Evolutionary conservation across 257 asterid species (phyloP).

Genomic region (Nicotiana obtusifolia): DNA sequence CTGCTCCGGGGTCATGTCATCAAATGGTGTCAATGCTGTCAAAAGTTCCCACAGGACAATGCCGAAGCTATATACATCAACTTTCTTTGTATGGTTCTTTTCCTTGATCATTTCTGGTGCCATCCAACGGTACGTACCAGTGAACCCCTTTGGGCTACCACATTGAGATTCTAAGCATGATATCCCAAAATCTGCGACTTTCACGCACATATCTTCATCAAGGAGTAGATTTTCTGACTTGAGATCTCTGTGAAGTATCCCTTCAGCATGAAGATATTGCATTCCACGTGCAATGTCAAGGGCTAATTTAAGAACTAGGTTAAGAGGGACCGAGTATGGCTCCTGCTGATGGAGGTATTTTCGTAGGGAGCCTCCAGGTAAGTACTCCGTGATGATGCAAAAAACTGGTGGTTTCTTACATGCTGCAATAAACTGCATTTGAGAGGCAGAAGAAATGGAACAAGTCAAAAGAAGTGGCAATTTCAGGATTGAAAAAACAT

Average conservation of each 20-base stretch:
- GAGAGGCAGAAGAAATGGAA: constrained; percentile 9
- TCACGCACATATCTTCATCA: constrained; percentile 79
- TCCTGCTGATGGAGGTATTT: constrained; percentile 92
- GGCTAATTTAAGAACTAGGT: constrained; percentile 60
- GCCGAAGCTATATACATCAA: constrained; percentile 88
- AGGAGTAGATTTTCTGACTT: constrained; percentile 90
- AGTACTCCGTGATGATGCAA: constrained; percentile 87
- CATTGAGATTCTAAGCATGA: constrained; percentile 94
- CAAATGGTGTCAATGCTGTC: constrained; percentile 87
- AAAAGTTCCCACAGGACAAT: constrained; percentile 92
- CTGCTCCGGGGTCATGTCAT: constrained; percentile 92
- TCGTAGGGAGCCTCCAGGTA: constrained; percentile 87
- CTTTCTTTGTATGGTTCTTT: constrained; percentile 87
- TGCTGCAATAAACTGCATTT: constrained; percentile 81
- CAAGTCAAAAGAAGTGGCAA: neutral
- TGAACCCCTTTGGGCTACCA: constrained; percentile 88
- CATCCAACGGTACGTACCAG: constrained; percentile 99
- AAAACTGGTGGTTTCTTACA: constrained; percentile 94
- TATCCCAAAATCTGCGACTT: constrained; percentile 93
- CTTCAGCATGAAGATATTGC: constrained; percentile 86
- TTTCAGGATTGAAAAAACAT: neutral
- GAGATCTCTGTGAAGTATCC: constrained; percentile 92
- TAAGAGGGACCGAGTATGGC: constrained; percentile 75
- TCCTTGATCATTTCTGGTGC: constrained; percentile 98
- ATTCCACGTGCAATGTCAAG: constrained; percentile 89